Evolutionary conservation across 148 eudicot genomes (phyloP).

Genomic region (Chenopodium suecicum): DNA sequence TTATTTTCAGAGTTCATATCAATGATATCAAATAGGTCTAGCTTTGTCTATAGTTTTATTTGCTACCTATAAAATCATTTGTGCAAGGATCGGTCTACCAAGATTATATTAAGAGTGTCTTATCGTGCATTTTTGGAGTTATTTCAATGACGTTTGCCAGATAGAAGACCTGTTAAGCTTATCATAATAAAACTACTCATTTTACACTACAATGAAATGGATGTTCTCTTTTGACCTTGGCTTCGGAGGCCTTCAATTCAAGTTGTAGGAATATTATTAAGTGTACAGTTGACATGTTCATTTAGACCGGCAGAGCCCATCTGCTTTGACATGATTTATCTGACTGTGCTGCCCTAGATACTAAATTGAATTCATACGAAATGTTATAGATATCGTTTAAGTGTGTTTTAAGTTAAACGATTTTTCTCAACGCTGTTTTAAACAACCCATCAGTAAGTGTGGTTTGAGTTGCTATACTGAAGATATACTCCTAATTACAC

Average conservation of each 20-base stretch:
- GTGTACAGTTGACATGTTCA: neutral
- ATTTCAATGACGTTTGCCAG: neutral
- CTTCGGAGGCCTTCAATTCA: neutral
- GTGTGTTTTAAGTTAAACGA: neutral
- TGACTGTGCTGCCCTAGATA: neutral
- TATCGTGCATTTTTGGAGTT: neutral
- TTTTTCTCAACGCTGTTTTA: neutral
- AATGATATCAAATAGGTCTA: neutral
- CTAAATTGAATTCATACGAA: neutral
- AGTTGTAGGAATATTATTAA: neutral
- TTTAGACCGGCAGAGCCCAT: neutral
- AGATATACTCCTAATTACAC: neutral
- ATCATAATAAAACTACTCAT: neutral
- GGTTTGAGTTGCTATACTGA: neutral
- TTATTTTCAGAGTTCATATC: neutral
- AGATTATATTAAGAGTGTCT: too few relatives aligned
- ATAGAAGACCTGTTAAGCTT: neutral
- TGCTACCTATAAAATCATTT: neutral
- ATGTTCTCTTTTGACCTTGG: neutral
- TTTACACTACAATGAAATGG: neutral
- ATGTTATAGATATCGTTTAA: neutral
- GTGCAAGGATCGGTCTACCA: neutral
- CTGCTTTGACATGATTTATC: neutral
- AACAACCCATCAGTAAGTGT: neutral
- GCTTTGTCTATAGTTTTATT: neutral